Base-by-base conservation (phyloP, 1,139 yeast species). In the Sugiyamaella grinbergsii region DNA sequence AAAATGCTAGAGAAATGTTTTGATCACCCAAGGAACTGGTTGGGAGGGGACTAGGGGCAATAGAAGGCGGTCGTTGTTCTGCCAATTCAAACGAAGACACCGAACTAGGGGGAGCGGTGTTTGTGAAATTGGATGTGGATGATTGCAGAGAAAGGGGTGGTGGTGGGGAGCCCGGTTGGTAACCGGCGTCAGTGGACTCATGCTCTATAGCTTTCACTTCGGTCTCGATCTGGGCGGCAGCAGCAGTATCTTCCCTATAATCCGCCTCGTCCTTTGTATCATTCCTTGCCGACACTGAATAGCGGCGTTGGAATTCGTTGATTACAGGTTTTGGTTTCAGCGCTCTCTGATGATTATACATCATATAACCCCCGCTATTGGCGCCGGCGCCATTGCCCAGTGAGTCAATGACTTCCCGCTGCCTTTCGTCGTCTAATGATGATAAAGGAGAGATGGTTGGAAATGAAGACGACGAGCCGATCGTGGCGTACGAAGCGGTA, bases 341-440 rank as follows among this genome's bases (percentile, higher is more conserved):
- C 16, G 54, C 11, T 34, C 53, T 47, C 37, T 53, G 59, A 22
- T 54, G 56, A 32, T 43, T 54, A 33, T 53, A 42, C 18, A 54
- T 49, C 46, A 39, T 42, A 37, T 51, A 51, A 16, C 56, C 53
- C 20, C 37, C 20, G 11, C 49, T 19, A 16, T 18, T 39, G 1
- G 16, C 16, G 44, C 20, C 8, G 20, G 6, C 13, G 24, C n/a
- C 40, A 10, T 50, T 49, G 28, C 50, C 49, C 10, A 51, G 46
- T 18, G 53, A 47, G 18, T 54, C 61, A 11, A 58, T 44, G 24
- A 61, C 54, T 45, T 59, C 62, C 23, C 58, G 53, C 34, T 66
- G 66, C 40, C 58, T 54, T 46, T 66, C 70, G 47, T 67, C 70
- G 48, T 67, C 71, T 26, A 64, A 54, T 3, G 69, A 56, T 6